Conservation (phyloP, 805 yeast species). For the Lachancea fermentati region DNA sequence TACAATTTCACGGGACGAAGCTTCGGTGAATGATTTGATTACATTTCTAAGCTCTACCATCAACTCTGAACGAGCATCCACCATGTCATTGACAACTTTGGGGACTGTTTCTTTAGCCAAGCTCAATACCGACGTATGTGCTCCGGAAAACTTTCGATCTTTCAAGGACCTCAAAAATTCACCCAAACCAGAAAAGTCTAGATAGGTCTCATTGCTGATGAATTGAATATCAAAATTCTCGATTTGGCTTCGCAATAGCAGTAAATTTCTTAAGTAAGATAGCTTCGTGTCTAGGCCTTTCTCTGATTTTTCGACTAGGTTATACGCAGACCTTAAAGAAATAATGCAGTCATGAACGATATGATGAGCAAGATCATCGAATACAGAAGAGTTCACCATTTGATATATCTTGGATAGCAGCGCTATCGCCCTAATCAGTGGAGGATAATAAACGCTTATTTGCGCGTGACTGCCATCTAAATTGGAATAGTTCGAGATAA, state of each 20-base stretch:
- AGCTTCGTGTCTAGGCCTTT: conserved; percentile 48
- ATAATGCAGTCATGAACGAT: conserved; percentile 72
- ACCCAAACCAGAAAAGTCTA: conserved; percentile 76
- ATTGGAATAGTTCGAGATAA: conserved; percentile 4
- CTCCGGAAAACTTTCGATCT: conserved; percentile 13
- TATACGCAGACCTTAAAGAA: conserved; percentile 52
- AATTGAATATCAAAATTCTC: conserved; percentile 75
- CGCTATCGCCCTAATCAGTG: conserved; percentile 61
- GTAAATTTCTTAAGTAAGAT: conserved; percentile 65
- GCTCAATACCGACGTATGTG: conserved; percentile 34
- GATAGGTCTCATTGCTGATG: conserved; percentile 60
- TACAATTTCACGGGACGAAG: conserved; percentile 45
- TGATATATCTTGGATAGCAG: conserved; percentile 75
- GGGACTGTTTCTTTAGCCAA: conserved; percentile 69
- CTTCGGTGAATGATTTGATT: conserved; percentile 63
- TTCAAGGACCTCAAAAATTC: conserved; percentile 43
- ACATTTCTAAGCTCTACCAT: conserved; percentile 65
- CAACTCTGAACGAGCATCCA: conserved; percentile 71
- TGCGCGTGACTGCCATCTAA: conserved; percentile 4
- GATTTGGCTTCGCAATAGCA: conserved; percentile 64
- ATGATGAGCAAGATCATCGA: conserved; percentile 85
- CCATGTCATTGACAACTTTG: conserved; percentile 71
- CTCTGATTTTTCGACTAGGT: conserved; percentile 36
- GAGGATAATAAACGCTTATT: conserved; percentile 55
- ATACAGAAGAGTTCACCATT: conserved; percentile 66